phyloP scores from a whole-genome alignment of 768 basidiomycete species.

The Pleurotus tuber-regium region DNA sequence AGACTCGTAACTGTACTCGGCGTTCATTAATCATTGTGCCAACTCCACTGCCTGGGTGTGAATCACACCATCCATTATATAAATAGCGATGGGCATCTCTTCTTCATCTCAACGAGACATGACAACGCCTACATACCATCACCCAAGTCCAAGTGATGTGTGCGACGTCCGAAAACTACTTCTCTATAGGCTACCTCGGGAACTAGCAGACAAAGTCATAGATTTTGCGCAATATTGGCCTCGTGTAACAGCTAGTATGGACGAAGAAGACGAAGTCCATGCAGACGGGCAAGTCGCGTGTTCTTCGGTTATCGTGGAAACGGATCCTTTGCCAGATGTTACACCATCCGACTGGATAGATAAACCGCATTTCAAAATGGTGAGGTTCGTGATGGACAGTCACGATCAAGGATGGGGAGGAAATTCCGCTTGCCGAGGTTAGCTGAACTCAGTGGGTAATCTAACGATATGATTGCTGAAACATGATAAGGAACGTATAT shows the following conservation, averaged over 20 bases:
- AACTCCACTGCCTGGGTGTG: too few species aligned
- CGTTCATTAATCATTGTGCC: too few species aligned
- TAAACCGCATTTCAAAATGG: conserved; percentile 12
- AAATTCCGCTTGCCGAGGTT: conserved; percentile 19
- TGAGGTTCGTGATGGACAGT: conserved; percentile 19
- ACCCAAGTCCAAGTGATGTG: neutral
- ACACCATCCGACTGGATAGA: neutral
- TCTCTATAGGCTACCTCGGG: neutral
- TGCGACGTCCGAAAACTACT: neutral
- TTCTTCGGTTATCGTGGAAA: neutral
- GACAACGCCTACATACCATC: too few species aligned
- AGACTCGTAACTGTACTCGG: too few species aligned
- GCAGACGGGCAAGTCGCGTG: neutral
- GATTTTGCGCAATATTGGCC: conserved; percentile 7
- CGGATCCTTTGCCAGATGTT: neutral
- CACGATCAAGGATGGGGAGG: conserved; percentile 34
- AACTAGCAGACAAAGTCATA: conserved; percentile 6
- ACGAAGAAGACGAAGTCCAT: neutral
- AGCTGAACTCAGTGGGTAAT: too few species aligned
- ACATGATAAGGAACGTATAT: conserved; percentile 22
- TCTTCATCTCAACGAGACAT: too few species aligned
- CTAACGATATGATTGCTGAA: neutral
- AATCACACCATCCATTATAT: too few species aligned
- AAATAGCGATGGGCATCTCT: too few species aligned
- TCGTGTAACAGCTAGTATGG: neutral